Conservation (phyloP, 2,329 filamentous ascomycete species). For the Seiridium cupressi region DNA sequence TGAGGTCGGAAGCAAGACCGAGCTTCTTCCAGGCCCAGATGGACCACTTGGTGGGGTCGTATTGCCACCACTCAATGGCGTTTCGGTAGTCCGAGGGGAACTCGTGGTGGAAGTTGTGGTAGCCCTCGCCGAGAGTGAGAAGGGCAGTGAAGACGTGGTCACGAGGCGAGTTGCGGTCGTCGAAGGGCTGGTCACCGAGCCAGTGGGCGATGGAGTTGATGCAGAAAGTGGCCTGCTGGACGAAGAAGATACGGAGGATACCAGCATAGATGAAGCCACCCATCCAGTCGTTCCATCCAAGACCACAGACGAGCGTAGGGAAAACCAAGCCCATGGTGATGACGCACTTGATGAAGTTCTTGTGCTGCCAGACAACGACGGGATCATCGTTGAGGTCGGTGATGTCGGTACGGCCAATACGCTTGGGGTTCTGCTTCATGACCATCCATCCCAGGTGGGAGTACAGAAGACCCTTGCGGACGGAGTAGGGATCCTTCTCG, state of each 20-base stretch:
- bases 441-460: slow-evolving; percentile 52
- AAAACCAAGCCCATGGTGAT: slow-evolving; percentile 45
- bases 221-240: slow-evolving; percentile 52
- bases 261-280: slow-evolving; percentile 50
- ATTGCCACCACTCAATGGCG: slow-evolving; percentile 68
- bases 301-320: slow-evolving; percentile 43
- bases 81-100: slow-evolving; percentile 72
- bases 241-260: slow-evolving; percentile 50
- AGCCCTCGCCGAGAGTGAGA: slow-evolving; percentile 67
- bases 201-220: slow-evolving; percentile 53
- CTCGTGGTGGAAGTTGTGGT: slow-evolving; percentile 75
- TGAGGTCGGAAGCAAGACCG: slow-evolving; percentile 65
- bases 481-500: slow-evolving; percentile 50
- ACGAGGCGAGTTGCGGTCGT: slow-evolving; percentile 68
- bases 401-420: slow-evolving; percentile 48
- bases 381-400: slow-evolving; percentile 49
- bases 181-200: slow-evolving; percentile 65
- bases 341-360: slow-evolving; percentile 44
- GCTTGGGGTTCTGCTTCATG: slow-evolving; percentile 54
- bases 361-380: slow-evolving; percentile 48
- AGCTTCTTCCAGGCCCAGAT: slow-evolving; percentile 69
- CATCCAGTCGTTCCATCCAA: slow-evolving; percentile 46
- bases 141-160: slow-evolving; percentile 68
- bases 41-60: slow-evolving; percentile 69
- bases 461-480: slow-evolving; percentile 49